These are phyloP conservation scores for Debaryomyces psychrophilus DNA, from an alignment of 1,139 yeast genomes.

Conservation along the genomic window DNA sequence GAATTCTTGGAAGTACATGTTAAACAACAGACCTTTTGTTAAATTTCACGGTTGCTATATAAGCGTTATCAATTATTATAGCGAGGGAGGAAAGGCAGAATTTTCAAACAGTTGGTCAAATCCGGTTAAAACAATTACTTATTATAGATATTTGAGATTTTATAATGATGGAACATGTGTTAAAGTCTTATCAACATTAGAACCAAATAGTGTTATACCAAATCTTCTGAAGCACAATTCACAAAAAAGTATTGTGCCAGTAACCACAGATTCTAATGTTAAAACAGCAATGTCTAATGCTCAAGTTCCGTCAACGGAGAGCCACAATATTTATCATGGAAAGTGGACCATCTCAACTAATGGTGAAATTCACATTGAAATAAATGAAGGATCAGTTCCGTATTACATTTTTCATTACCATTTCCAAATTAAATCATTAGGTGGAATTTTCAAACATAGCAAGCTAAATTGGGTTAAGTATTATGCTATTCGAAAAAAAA, in stretches of 20 bases:
- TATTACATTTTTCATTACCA: slow-evolving; percentile 67
- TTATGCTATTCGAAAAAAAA: slow-evolving; percentile 54
- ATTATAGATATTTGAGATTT: slow-evolving; percentile 82
- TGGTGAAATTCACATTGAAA: slow-evolving; percentile 57
- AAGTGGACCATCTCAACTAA: slow-evolving; percentile 52
- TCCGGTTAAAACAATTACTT: slow-evolving; percentile 83
- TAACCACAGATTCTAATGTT: slow-evolving; percentile 19
- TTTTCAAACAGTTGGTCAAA: slow-evolving; percentile 69
- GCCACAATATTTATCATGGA: slow-evolving; percentile 50
- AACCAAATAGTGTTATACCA: slow-evolving; percentile 66
- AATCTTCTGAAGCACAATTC: slow-evolving; percentile 41
- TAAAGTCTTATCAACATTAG: slow-evolving; percentile 65
- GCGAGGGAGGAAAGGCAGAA: slow-evolving; percentile 75
- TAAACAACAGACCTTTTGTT: slow-evolving; percentile 58
- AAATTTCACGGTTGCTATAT: slow-evolving; percentile 85
- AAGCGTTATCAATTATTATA: slow-evolving; percentile 78
- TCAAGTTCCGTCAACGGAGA: slow-evolving; percentile 26
- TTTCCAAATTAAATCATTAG: slow-evolving; percentile 58
- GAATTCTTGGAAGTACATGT: slow-evolving; percentile 58
- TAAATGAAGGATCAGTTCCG: slow-evolving; percentile 64
- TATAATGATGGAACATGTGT: slow-evolving; percentile 77
- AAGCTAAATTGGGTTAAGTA: slow-evolving; percentile 70
- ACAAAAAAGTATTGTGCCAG: slow-evolving; percentile 17
- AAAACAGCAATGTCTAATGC: slow-evolving; percentile 14
- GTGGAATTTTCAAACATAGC: slow-evolving; percentile 58